phyloP scores from a whole-genome alignment of 805 yeast species.

The Torulaspora franciscae region DNA sequence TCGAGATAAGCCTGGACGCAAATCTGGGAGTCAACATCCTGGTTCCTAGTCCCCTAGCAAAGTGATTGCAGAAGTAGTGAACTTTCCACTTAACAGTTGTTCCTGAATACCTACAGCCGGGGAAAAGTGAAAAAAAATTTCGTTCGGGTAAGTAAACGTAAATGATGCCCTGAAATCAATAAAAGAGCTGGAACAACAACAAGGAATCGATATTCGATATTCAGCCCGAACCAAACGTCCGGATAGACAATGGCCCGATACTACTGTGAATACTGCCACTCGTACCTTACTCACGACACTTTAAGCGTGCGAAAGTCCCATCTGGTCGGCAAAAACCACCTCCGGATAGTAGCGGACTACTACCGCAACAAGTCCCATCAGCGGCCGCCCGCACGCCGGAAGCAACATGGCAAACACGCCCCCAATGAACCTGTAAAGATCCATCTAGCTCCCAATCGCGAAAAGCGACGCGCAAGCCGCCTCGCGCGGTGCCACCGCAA shows the following conservation, averaged over 20 bases:
- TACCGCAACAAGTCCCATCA: constrained; percentile 45
- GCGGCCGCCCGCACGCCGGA: neutral
- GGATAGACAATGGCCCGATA: constrained; percentile 52
- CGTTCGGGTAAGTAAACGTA: neutral
- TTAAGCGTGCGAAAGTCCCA: constrained; percentile 79
- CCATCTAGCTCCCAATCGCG: constrained; percentile 9
- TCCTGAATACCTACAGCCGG: neutral
- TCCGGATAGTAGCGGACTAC: constrained; percentile 65
- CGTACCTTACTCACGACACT: constrained; percentile 84
- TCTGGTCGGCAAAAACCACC: constrained; percentile 69
- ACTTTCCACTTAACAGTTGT: neutral
- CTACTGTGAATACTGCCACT: constrained; percentile 80
- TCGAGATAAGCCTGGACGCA: constrained; percentile 14
- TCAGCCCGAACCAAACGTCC: no score
- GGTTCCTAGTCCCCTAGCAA: constrained; percentile 8
- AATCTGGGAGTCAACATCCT: constrained; percentile 22
- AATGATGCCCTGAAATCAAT: neutral
- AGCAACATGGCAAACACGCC: neutral
- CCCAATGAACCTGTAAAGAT: neutral
- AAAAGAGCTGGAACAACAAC: neutral
- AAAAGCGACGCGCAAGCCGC: constrained; percentile 4
- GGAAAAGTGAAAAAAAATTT: constrained; percentile 1
- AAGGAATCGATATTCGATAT: neutral
- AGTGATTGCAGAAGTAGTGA: constrained; percentile 1
- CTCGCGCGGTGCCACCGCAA: constrained; percentile 12